Conservation (phyloP, 306 rosid species). For the Vigna trinervia region DNA sequence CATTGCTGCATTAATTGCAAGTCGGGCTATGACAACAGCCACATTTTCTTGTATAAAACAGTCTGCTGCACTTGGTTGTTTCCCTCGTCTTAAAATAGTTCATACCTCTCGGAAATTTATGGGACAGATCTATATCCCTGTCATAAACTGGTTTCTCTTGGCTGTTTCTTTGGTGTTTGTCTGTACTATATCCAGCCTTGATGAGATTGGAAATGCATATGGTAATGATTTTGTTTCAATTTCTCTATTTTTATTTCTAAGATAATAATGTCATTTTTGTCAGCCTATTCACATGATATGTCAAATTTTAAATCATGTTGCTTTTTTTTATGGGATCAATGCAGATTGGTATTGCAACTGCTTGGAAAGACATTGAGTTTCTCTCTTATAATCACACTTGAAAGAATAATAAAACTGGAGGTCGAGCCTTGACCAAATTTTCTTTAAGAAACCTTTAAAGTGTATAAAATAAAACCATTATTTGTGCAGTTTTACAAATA, state of each 20-base stretch:
- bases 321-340: conserved; percentile 28
- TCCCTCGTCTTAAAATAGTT: conserved; percentile 96
- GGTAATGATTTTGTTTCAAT: conserved; percentile 64
- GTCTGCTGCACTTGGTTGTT: conserved; percentile 97
- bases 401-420: conserved; percentile 14
- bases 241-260: conserved; percentile 29
- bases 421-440: conserved; percentile 24
- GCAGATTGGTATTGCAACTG: conserved; percentile 21
- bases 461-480: conserved; percentile 11
- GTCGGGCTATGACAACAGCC: conserved; percentile 97
- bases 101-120: conserved; percentile 97
- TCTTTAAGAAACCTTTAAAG: conserved; percentile 18
- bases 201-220: conserved; percentile 99
- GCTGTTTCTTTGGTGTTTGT: conserved; percentile 81
- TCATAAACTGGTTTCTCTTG: conserved; percentile 95
- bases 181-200: conserved; percentile 78
- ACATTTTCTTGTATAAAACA: conserved; percentile 98
- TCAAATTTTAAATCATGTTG: conserved; percentile 27
- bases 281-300: conserved; percentile 23
- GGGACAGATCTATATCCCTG: conserved; percentile 99
- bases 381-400: conserved; percentile 34
- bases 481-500: not conserved
- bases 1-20: conserved; percentile 93
- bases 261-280: conserved; percentile 7
- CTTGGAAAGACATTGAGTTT: conserved; percentile 27